Evolutionary conservation across 2,329 filamentous ascomycete species (phyloP), one percentile per base, ranked within the genome.

Genomic region (Chaetomium globosum): DNA sequence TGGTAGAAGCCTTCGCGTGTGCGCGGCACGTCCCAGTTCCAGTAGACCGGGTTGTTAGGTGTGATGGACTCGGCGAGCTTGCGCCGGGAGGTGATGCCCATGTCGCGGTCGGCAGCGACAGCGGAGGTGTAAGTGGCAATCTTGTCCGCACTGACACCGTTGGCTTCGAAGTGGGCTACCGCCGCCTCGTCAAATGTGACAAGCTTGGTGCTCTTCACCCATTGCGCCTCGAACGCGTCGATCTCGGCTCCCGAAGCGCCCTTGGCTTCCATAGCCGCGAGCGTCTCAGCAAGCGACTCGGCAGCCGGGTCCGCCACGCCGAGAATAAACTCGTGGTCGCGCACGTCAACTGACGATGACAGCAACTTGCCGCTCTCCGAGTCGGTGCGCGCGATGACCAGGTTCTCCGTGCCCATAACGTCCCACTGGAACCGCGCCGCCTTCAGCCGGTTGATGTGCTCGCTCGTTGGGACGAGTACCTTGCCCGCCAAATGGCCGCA

Each of bases 401-500:
- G 84, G 76, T 96, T 98, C 80, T 99, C 95, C 60, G 87, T 89
- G 55, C 94, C 95, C 94, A 99, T 98, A 72, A 97, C 84, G 74
- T 99, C 95, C 94, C 94, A 99, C 75, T 99, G 95, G 80, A 97
- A 97, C 66, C 95, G 89, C 3, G 94, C 89, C 1, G 95, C 93
- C 23, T 93, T 89, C 4, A 99, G 87, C 31, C 95, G 89, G 80
- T 97, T 97, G 82, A 98, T 96, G 80, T 99, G 95, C 76, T 98
- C 95, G 67, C 93, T 91, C 0, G 93, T 87, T 0, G 95, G 94
- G 2, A 98, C 95, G 9, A 99, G 83, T 1, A 98, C 95, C 77
- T 98, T 99, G 71, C 95, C 95, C 0, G 95, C 95, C 67, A 98
- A 81, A 79, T 99, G 95, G 19, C 95, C 95, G 75, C 95, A 99